A percentile compares a stretch with the other conserved stretches of the same genome.
Evolutionary conservation across 2,329 filamentous ascomycete species (phyloP).

Genomic region (Pseudophaeomoniella oleicola): DNA sequence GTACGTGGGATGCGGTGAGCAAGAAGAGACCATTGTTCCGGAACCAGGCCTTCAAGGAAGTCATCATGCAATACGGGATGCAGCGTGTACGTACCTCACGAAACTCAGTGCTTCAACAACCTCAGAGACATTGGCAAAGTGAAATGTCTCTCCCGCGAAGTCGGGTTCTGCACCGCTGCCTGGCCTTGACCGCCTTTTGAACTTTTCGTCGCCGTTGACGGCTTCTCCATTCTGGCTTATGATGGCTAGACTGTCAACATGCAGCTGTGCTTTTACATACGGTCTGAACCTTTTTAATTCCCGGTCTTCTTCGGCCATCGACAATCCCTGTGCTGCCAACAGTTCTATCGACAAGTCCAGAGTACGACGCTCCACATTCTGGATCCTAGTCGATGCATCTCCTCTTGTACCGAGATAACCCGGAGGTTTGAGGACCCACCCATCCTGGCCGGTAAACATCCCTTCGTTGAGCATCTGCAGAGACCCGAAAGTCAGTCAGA

Average conservation of each 20-base stretch:
- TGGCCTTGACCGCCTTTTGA: constrained; percentile 44
- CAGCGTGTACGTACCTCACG: constrained; percentile 48
- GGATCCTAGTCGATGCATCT: constrained; percentile 12
- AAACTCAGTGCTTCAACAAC: constrained; percentile 60
- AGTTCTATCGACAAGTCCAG: constrained; percentile 59
- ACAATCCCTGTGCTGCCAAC: constrained; percentile 50
- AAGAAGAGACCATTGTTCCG: too few species aligned
- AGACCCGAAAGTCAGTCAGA: too few species aligned
- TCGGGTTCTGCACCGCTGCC: constrained; percentile 47
- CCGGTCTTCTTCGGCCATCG: constrained; percentile 21
- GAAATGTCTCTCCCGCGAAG: constrained; percentile 45
- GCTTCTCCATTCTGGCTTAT: constrained; percentile 30
- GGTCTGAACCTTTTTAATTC: constrained; percentile 47
- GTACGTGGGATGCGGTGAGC: too few species aligned
- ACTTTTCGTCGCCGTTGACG: constrained; percentile 27
- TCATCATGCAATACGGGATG: too few species aligned
- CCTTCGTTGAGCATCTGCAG: constrained; percentile 76
- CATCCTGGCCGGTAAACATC: constrained; percentile 70
- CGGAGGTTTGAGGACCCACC: constrained; percentile 73
- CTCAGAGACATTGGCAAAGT: constrained; percentile 40
- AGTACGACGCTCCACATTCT: constrained; percentile 33
- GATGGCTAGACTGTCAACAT: constrained; percentile 52
- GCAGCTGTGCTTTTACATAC: constrained; percentile 64
- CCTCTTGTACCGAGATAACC: constrained; percentile 44
- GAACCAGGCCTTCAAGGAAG: too few species aligned